These are phyloP conservation scores for Candida nanaspora DNA, from an alignment of 805 yeast species.

Conservation along the genomic window DNA sequence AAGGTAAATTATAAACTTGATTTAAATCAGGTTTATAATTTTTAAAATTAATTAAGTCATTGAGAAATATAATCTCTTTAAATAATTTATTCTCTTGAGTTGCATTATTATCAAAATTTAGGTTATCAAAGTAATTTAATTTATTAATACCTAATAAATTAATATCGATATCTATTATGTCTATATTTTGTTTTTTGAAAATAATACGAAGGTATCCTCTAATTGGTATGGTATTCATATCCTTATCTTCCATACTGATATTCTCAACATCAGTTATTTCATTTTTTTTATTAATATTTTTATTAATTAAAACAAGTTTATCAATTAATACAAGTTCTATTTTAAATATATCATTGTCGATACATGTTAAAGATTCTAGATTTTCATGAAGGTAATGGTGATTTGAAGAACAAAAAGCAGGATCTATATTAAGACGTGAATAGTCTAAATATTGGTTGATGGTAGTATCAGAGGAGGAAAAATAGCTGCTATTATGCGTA, in stretches of 20 bases:
- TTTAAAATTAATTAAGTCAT: neutral
- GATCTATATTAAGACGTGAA: neutral
- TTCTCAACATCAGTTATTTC: neutral
- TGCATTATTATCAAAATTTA: neutral
- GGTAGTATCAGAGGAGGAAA: neutral
- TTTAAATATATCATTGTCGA: neutral
- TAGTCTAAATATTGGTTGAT: neutral
- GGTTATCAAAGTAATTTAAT: neutral
- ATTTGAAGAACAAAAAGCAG: too few relatives aligned
- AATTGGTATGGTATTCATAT: conserved; percentile 8
- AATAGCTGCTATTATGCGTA: neutral
- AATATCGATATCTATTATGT: neutral
- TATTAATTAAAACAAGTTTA: neutral
- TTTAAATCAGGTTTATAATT: neutral
- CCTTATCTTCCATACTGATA: neutral
- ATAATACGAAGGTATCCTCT: conserved; percentile 14
- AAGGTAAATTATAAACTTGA: conserved; percentile 15
- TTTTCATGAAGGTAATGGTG: too few relatives aligned
- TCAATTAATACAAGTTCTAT: neutral
- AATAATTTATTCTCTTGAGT: neutral
- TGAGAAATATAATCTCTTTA: neutral
- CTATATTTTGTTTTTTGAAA: conserved; percentile 8
- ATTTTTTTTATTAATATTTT: neutral
- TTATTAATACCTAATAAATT: neutral
- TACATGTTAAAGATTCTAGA: neutral